Evolutionary conservation across 805 yeast species (phyloP).

Genomic region (Starmerella cellae): DNA sequence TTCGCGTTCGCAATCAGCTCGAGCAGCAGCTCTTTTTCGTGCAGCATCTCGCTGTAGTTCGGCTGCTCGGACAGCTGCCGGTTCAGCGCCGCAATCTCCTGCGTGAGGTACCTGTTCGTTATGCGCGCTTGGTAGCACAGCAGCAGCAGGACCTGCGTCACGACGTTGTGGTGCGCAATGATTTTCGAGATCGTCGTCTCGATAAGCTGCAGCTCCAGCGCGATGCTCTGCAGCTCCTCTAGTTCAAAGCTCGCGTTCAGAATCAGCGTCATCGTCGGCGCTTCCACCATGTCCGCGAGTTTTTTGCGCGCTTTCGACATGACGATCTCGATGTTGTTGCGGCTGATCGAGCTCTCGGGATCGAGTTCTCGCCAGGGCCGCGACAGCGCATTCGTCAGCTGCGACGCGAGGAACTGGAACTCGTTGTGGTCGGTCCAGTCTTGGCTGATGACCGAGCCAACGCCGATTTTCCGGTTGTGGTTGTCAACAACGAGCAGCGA

Average conservation of each 20-base stretch:
- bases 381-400: background rate
- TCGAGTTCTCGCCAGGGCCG: background rate
- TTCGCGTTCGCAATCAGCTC: slow-evolving; percentile 7
- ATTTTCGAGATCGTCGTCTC: background rate
- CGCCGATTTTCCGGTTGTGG: background rate
- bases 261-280: background rate
- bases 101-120: background rate
- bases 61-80: background rate
- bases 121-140: slow-evolving; percentile 1
- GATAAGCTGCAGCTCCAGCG: background rate
- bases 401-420: background rate
- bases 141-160: slow-evolving; percentile 3
- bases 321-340: background rate
- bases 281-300: background rate
- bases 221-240: background rate
- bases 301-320: too few species aligned
- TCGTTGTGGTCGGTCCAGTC: slow-evolving; percentile 4
- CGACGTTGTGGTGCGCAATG: slow-evolving; percentile 2
- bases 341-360: background rate
- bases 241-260: slow-evolving; percentile 2
- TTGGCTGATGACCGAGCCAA: background rate
- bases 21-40: slow-evolving; percentile 7
- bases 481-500: background rate
- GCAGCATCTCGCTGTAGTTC: background rate
- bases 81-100: background rate